A percentile compares a stretch with the other conserved stretches of the same genome.
Evolutionary conservation across 2,329 filamentous ascomycete species (phyloP).

Genomic region (Aspergillus nomiae): DNA sequence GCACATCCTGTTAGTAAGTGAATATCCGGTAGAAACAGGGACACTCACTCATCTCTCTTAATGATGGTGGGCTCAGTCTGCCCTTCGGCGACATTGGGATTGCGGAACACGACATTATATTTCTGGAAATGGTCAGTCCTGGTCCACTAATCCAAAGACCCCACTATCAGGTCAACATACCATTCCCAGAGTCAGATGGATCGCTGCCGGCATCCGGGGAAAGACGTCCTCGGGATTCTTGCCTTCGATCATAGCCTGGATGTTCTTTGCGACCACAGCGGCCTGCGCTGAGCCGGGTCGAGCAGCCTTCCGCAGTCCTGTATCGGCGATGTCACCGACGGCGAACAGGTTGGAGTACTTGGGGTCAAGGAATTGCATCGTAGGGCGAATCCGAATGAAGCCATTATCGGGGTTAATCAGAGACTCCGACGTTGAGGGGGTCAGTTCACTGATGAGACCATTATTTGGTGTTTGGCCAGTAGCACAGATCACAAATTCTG

Average conservation of each 20-base stretch:
- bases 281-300: constrained; percentile 36
- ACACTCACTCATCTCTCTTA: constrained; percentile 35
- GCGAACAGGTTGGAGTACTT: constrained; percentile 36
- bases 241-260: constrained; percentile 35
- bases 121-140: constrained; percentile 26
- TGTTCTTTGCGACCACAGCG: constrained; percentile 36
- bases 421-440: constrained; percentile 24
- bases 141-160: too few species aligned
- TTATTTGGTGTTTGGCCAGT: constrained; percentile 54
- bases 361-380: constrained; percentile 36
- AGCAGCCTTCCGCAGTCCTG: constrained; percentile 38
- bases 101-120: constrained; percentile 41
- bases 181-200: constrained; percentile 38
- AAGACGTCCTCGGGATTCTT: constrained; percentile 26
- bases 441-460: constrained; percentile 36
- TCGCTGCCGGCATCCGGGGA: constrained; percentile 31
- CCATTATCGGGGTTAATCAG: constrained; percentile 38
- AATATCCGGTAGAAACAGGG: background rate
- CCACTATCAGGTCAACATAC: constrained; percentile 21
- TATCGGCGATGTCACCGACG: constrained; percentile 40
- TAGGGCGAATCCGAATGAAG: constrained; percentile 35
- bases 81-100: constrained; percentile 36
- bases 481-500: constrained; percentile 47
- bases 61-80: constrained; percentile 38
- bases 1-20: constrained; percentile 13